Base-by-base conservation (phyloP, 306 rosid genomes). In the Quercus variabilis region DNA sequence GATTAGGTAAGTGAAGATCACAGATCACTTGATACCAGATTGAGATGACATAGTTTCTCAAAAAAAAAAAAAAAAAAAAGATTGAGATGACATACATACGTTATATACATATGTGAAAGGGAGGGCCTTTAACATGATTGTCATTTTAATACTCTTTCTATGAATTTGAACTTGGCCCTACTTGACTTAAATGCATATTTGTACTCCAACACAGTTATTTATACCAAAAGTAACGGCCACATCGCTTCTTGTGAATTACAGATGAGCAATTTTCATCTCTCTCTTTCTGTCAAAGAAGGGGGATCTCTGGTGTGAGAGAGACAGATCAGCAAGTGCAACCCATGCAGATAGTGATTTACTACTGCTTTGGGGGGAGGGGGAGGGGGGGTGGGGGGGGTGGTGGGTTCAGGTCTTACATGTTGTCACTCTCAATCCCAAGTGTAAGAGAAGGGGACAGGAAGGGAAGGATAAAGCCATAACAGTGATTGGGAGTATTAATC, bases 201-300 rank as follows among this genome's bases (percentile, higher is more conserved):
- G 52, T 26, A 26, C 77, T n/a, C 3, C 23, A 71, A 55, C 33
- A 21, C 54, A 79, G 54, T 17, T 63, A 17, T 52, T 71, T 21
- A 64, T 55, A 58, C 75, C 64, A 46, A 70, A 62, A 20, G 79
- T 12, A 67, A 38, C 79, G 23, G 46, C 78, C 76, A 74, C 82
- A 74, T 80, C 85, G 43, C 49, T 55, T 75, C 80, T 49, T 83
- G 86, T 70, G 83, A 75, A 30, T 57, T 71, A 75, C 77, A 74
- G 74, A 64, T 5, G 21, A 59, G 79, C 72, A 55, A 21, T 21
- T 83, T 74, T 49, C 5, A 21, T 55, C 46, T 18, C 46, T 18
- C 21, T 46, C 55, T 1, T 7, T 38, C 46, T 38, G 46, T 38
- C 17, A 38, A 13, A 17, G 3, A 57, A 41, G 63, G 72, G 38